Base-by-base conservation (phyloP, 495 filamentous ascomycete species). In the Barbatosphaeria neglecta region DNA sequence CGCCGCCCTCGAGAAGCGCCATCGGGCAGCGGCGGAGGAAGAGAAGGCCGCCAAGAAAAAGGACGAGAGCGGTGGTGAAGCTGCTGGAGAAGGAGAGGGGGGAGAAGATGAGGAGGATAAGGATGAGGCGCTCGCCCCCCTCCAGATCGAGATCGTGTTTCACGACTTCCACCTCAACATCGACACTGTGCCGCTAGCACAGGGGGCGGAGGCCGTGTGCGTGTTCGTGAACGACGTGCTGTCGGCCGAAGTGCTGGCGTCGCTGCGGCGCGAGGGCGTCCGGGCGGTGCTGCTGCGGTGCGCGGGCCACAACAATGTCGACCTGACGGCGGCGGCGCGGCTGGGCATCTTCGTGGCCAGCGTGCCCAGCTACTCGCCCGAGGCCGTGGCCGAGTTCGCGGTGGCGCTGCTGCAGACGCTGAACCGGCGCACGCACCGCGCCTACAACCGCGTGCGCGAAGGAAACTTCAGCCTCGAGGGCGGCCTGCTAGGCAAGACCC, bases 381-480 rank as follows among this genome's bases (percentile, higher is more conserved):
- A 84, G 53, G 78, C 82, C 4, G 82, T 86, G 3, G 82, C 82
- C 51, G 82, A 86, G 64, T 86, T 83, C 55, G 74, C 82, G 17
- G 67, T 84, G 15, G 76, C 80, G 8, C 69, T 86, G 54, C 66
- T 83, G 33, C 79, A 81, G 61, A 83, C 81, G 0, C 67, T 85
- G 22, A 83, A 85, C 54, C 79, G 82, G 17, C 78, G 82, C 50
- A 82, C 77, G 15, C 83, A 86, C 57, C 78, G 81, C 19, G 76
- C 82, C 6, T 86, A 81, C 61, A 83, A 77, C 57, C 78, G 83
- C 11, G 82, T 83, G 17, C 77, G 82, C 24, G 83, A 86, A 60
- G 79, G 78, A 16, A 85, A 86, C 54, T 86, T 85, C 62, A 74
- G 67, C 40, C 74, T 86, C 22, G 75, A 82, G 31, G 31, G 31